Evolutionary conservation across 2,329 filamentous ascomycete genomes (phyloP), one percentile per base, ranked within the genome.

Genomic region (Colletotrichum cereale): DNA sequence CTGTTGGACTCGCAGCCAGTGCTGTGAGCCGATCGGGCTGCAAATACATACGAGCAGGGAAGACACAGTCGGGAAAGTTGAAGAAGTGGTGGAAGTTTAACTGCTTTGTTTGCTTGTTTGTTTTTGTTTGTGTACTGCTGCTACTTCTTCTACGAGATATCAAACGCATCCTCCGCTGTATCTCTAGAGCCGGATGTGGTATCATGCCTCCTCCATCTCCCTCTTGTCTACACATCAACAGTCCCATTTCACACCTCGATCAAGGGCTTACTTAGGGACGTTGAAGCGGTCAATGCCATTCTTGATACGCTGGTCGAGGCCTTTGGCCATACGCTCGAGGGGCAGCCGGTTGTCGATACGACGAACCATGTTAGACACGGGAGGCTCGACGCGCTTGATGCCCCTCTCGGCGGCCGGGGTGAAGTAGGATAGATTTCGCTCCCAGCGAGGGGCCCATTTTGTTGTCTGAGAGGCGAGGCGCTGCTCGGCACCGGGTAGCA

Each of bases 401-500:
- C 84, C 80, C 26, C 81, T 80, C 78, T 86, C 83, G 36, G 84
- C 83, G 21, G 85, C 84, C n/a, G 82, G 79, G 11, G 82, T 80
- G 77, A 89, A 86, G 81, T 85, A 86, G 73, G 81, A 84, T 77
- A 89, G 85, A 79, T 88, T 89, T 64, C 84, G 82, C 79, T 90
- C 87, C 88, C 88, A 90, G 67, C 86, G 85, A 24, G 87, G 87
- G 5, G 88, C 88, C 88, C 88, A 90, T 75, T 86, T 85, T 70
- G 83, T 81, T 4, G 88, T 90, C 78, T 89, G 87, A 31, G 80
- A 80, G 65, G 86, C 84, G 44, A 90, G 78, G 53, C 84, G 84
- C 78, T 89, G 86, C 74, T 88, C 85, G 70, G 86, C 86, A 44
- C 87, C 86, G 34, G 88, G 88, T 68, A 88, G 82, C 76, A 89